Evolutionary conservation across 768 basidiomycete species (phyloP), one percentile per base, ranked within the genome.

Genomic region (Chalciporus piperatus): DNA sequence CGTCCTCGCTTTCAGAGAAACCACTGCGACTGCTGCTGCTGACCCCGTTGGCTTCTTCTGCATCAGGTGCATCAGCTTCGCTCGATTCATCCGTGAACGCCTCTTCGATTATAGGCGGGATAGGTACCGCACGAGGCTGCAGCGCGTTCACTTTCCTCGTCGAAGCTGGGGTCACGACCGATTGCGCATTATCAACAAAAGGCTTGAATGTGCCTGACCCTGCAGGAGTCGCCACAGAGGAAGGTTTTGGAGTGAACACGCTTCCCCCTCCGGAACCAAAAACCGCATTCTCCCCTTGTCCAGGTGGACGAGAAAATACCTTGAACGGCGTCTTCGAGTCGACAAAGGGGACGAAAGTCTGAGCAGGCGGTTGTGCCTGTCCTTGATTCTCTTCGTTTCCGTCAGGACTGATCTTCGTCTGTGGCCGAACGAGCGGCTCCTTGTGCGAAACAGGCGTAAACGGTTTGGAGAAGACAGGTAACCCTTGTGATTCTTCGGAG

Each of bases 301-400:
- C 56, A 0, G 83, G 69, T n/a, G 76, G 88, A 14, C 85, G 79
- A 51, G 82, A 87, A 67, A 91, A 91, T 17, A 91, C 88, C 55
- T 71, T 86, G 61, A 74, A 74, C 11, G 76, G 74, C 13, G 71
- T 63, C 47, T 73, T 65, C 7, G 70, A 57, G 44, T 77, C 74
- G 7, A 64, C 63, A 48, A 75, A 72, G 3, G 76, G 72, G 23
- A 66, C 64, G 48, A 76, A 74, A 74, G 75, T 75, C 33, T 71
- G 70, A 39, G 65, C 40, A 16, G 57, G 27, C 47, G 55, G 53
- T 10, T 54, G 61, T 27, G 43, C 35, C 33, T 58, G 54, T 23
- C 47, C 55, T 57, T 56, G 57, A 19, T 48, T 38, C 46, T 59
- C 62, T 40, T 63, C 48, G 22, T 58, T 57, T 1, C 19, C 20